Conservation (phyloP, 2,329 filamentous ascomycete genomes). For the Ophiostoma quercus region DNA sequence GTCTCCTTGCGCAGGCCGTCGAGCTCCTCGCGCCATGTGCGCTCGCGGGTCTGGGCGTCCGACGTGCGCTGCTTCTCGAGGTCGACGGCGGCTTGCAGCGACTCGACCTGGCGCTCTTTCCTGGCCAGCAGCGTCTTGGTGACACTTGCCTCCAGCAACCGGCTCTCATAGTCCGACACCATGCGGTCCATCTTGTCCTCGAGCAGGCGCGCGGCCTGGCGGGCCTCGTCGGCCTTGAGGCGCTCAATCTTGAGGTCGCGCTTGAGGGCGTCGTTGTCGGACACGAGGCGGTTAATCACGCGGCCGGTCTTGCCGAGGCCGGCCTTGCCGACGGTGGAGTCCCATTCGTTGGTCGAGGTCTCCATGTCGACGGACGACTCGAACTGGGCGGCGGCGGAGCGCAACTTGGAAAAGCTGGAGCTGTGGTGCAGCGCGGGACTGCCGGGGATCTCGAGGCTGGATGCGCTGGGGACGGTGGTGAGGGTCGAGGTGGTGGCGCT, state of each 20-base stretch:
- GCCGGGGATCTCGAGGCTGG: conserved; percentile 18
- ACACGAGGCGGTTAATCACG: conserved; percentile 75
- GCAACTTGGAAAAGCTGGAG: conserved; percentile 25
- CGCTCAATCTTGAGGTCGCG: conserved; percentile 65
- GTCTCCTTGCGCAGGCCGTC: conserved; percentile 57
- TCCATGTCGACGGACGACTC: background rate
- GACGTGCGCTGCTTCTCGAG: conserved; percentile 58
- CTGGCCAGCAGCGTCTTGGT: conserved; percentile 65
- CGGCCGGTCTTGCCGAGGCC: conserved; percentile 68
- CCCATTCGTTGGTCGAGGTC: conserved; percentile 41
- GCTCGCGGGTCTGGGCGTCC: conserved; percentile 56
- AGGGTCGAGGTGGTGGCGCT: conserved; percentile 24
- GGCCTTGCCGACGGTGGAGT: conserved; percentile 63
- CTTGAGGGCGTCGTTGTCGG: conserved; percentile 72
- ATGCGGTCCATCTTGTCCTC: conserved; percentile 68
- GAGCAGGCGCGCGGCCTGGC: conserved; percentile 59
- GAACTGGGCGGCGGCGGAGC: conserved; percentile 15
- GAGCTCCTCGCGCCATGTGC: conserved; percentile 57
- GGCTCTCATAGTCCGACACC: conserved; percentile 62
- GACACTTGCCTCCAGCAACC: conserved; percentile 63
- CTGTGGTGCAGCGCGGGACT: conserved; percentile 20
- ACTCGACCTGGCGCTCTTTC: conserved; percentile 69
- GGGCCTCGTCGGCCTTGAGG: conserved; percentile 63
- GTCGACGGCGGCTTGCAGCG: conserved; percentile 59
- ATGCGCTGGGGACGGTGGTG: background rate